Evolutionary conservation across 805 yeast species (phyloP), one percentile per base, ranked within the genome.

Genomic region (Citeromyces nyonsensis): DNA sequence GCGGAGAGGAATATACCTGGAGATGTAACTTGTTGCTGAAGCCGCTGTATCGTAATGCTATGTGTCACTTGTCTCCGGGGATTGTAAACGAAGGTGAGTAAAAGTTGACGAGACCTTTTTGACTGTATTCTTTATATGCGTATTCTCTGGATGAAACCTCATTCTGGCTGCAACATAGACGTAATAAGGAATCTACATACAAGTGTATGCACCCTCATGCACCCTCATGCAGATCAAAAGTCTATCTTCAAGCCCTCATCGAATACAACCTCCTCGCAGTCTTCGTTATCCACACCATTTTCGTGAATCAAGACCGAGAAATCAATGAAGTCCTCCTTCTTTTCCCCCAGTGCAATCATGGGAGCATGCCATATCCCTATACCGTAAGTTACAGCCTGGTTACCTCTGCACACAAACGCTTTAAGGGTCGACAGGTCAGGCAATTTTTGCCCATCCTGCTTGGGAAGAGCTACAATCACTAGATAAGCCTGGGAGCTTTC

Each of bases 291-390:
- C 5, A 80, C 74, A 1, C 83, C 88, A 40, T 81, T 82, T 44
- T 86, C 96, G 47, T 79, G 79, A 24, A 83, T 76, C 33, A 85
- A 56, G n/a, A 88, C 96, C 3, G 83, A 86, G 55, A 86, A 88
- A 46, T 88, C 95, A 10, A 76, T 55, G 25, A 44, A 38, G 4
- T 32, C 38, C 4, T 58, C 56, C 7, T 7, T 18, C 2, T 15
- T 27, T 15, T 67, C 71, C 24, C 74, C 77, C 7, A 84, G 51
- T 2, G 83, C 88, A 14, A 88, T 77, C 97, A 86, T 86, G 3
- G 97, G 96, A 0, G 96, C 94, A 49, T 86, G 97, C 97, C 97
- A 86, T 4, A 77, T 69, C 1, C 79, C 83, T 9, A 66, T 69
- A 0, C 85, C 93, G 49, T 85, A 85, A 0, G 95, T 86, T 4